Evolutionary conservation across 345 rosid genomes (phyloP).

Genomic region (Alliaria petiolata): DNA sequence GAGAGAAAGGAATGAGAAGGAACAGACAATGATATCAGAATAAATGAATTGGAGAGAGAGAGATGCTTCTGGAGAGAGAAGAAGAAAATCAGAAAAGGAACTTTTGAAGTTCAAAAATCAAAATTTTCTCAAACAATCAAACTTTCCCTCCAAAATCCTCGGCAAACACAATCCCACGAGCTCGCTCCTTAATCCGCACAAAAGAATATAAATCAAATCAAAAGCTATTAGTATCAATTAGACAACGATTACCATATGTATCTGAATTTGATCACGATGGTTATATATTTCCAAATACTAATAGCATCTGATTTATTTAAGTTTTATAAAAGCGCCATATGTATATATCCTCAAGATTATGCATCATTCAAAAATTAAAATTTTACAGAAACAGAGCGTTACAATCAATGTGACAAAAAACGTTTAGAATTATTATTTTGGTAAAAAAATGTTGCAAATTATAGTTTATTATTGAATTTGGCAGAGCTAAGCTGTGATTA

Average conservation of each 20-base stretch:
- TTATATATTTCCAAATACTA: too few species aligned
- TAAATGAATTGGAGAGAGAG: slow-evolving; percentile 22
- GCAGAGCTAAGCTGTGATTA: slow-evolving; percentile 1
- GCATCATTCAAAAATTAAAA: too few species aligned
- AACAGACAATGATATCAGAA: not conserved
- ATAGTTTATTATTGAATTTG: not conserved
- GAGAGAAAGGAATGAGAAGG: not conserved
- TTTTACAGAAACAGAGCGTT: not conserved
- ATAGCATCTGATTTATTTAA: too few species aligned
- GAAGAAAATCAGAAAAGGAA: not conserved
- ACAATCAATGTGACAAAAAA: not conserved
- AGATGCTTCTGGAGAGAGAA: not conserved
- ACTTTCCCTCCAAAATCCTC: slow-evolving; percentile 32
- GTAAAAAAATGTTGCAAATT: not conserved
- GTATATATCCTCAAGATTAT: too few species aligned
- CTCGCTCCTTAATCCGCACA: not conserved
- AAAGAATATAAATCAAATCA: not conserved
- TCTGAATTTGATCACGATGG: not conserved
- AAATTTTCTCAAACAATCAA: not conserved
- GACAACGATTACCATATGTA: not conserved
- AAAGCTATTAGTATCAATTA: not conserved
- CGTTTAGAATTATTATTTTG: not conserved
- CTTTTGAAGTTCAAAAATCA: slow-evolving; percentile 14
- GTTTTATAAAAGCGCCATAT: too few species aligned
- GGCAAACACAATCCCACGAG: slow-evolving; percentile 1